Evolutionary conservation across 2,329 filamentous ascomycete species (phyloP), one percentile per base, ranked within the genome.

Genomic region (Xylariaceae sp.): DNA sequence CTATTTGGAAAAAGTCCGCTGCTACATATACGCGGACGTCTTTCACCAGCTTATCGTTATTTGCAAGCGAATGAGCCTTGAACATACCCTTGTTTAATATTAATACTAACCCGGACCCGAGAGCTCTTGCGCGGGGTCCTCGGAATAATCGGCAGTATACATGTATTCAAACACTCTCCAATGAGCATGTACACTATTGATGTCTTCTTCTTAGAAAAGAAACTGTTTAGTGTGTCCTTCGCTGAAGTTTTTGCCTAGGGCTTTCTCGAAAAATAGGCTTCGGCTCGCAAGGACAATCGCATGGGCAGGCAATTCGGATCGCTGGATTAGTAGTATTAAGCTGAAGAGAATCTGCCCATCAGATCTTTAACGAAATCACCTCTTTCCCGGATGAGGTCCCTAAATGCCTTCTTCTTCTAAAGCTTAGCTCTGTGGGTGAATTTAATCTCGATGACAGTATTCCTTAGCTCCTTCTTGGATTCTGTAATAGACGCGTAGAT

Each of bases 141-240:
- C 45, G n/a, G 42, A 8, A 35, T 53, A 53, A 21, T 32, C 25
- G 34, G 44, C 50, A 22, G 44, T 53, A 40, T 53, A 53, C 36
- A 53, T 33, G 25, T 53, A 50, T 17, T 53, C 45, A 17, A 53
- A 46, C 6, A 44, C 50, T 44, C 48, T 45, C 48, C 48, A 53
- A 19, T 53, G 40, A 21, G 50, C 44, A 46, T 53, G 45, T 12
- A 20, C n/a, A n/a, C n/a, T n/a, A n/a, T n/a, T 11, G 16, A 42
- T 48, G 10, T 37, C 45, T n/a, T n/a, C n/a, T 7, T 50, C 45
- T 32, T 45, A 36, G 25, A 50, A 53, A 27, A 16, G 34, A 21
- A 53, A 50, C 42, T 45, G 22, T 37, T 53, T 53, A 14, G 29
- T n/a, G 21, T 50, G 39, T 5, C 47, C 45, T 37, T 50, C 48